These are phyloP conservation scores for Canariomyces notabilis DNA, from an alignment of 2,329 filamentous ascomycete species.

Conservation along the genomic window DNA sequence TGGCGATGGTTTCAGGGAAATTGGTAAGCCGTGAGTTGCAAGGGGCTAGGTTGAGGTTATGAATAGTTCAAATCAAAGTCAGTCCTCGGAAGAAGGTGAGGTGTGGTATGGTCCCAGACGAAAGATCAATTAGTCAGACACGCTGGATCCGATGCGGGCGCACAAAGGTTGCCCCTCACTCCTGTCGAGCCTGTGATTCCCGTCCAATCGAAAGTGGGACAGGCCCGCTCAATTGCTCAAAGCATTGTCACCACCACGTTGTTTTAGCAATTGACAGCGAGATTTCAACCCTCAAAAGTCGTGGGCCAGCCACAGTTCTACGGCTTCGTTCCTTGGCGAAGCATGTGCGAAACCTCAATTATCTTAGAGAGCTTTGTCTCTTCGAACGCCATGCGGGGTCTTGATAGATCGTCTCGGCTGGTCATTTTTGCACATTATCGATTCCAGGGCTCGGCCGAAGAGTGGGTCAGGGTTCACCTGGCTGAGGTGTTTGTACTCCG, in stretches of 20 bases:
- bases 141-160: slow-evolving; percentile 22
- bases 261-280: slow-evolving; percentile 19
- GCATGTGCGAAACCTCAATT: neutral
- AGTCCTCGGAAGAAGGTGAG: slow-evolving; percentile 7
- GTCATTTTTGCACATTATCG: neutral
- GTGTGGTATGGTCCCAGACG: slow-evolving; percentile 14
- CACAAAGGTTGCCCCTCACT: slow-evolving; percentile 22
- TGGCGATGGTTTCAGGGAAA: slow-evolving; percentile 10
- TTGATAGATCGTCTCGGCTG: neutral
- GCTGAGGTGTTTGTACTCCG: no score
- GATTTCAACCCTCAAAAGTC: no score
- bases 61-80: slow-evolving; percentile 13
- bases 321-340: neutral
- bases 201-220: slow-evolving; percentile 16
- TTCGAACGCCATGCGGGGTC: neutral
- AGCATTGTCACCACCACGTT: slow-evolving; percentile 20
- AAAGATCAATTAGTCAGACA: slow-evolving; percentile 24
- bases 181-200: neutral
- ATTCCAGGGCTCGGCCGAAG: no score
- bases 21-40: slow-evolving; percentile 1
- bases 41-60: slow-evolving; percentile 7
- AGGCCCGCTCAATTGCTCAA: slow-evolving; percentile 7
- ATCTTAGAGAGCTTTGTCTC: neutral
- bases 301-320: neutral
- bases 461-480: no score